A percentile compares a stretch with the other conserved stretches of the same genome.
Evolutionary conservation across 2,329 filamentous ascomycete genomes (phyloP).

Genomic region (Fusarium virguliforme): DNA sequence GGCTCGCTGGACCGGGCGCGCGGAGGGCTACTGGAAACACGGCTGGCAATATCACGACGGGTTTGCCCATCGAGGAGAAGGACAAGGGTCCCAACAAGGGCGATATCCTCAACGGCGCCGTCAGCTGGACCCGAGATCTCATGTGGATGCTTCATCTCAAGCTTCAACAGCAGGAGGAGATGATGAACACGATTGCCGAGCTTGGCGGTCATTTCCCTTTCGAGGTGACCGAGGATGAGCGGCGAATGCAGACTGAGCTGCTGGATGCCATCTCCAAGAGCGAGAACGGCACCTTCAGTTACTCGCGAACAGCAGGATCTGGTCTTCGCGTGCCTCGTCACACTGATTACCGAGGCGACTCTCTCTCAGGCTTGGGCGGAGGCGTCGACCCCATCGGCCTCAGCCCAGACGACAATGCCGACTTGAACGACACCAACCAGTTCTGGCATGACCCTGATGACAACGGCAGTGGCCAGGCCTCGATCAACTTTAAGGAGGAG

Average conservation of each 20-base stretch:
- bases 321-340: constrained; percentile 93
- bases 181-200: constrained; percentile 81
- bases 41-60: constrained; percentile 89
- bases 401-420: constrained; percentile 61
- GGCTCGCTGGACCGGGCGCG: constrained; percentile 87
- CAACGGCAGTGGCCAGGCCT: constrained; percentile 77
- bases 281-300: constrained; percentile 81
- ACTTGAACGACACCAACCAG: constrained; percentile 67
- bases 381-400: constrained; percentile 58
- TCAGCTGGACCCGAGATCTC: constrained; percentile 96
- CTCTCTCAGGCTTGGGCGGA: constrained; percentile 68
- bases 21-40: constrained; percentile 81
- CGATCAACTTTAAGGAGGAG: constrained; percentile 90
- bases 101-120: constrained; percentile 96
- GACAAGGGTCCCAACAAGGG: constrained; percentile 99
- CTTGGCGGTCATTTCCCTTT: constrained; percentile 85
- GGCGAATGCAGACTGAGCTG: constrained; percentile 94
- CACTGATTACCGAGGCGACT: constrained; percentile 91
- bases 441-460: constrained; percentile 81
- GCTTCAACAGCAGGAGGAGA: constrained; percentile 89
- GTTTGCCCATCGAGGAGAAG: constrained; percentile 94
- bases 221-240: constrained; percentile 90
- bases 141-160: constrained; percentile 98
- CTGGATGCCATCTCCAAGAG: constrained; percentile 89
- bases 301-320: constrained; percentile 86